Percentiles rank a stretch among this genome's conserved stretches.
phyloP scores from a whole-genome alignment of 2,329 filamentous ascomycete species.

The Colletotrichum abscissum region DNA sequence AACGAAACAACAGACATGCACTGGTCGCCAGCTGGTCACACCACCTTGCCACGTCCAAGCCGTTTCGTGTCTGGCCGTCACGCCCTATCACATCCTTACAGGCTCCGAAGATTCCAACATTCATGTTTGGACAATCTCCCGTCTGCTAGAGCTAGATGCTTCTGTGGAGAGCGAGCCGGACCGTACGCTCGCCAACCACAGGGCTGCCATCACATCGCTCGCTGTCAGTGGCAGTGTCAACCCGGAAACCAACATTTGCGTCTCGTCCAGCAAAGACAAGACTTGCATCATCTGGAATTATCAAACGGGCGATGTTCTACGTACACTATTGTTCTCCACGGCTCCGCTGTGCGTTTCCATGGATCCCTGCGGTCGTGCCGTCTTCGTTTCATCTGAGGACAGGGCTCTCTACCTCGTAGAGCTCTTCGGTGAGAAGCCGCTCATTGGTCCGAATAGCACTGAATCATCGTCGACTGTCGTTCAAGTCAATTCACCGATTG shows the following conservation, averaged over 20 bases:
- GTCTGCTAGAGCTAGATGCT: conserved; percentile 72
- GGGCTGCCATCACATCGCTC: conserved; percentile 76
- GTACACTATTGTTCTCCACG: conserved; percentile 84
- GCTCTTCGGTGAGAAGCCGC: conserved; percentile 68
- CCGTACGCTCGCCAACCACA: conserved; percentile 81
- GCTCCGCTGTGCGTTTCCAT: conserved; percentile 78
- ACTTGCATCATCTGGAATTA: conserved; percentile 96
- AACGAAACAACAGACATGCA: conserved; percentile 67
- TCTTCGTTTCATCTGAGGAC: conserved; percentile 85
- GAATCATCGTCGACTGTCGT: conserved; percentile 68
- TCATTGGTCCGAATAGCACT: conserved; percentile 63
- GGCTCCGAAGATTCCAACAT: conserved; percentile 89
- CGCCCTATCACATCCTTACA: conserved; percentile 78
- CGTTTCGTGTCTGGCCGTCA: conserved; percentile 80
- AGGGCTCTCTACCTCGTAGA: conserved; percentile 85
- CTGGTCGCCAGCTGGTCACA: conserved; percentile 81
- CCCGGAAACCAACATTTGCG: conserved; percentile 79
- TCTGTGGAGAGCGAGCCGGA: conserved; percentile 74
- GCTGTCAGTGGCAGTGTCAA: conserved; percentile 74
- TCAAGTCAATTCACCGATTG: conserved; percentile 64
- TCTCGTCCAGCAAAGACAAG: conserved; percentile 87
- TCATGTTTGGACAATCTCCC: conserved; percentile 88
- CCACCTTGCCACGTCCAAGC: conserved; percentile 83
- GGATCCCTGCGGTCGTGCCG: conserved; percentile 85
- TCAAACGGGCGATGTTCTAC: conserved; percentile 77